Base-by-base conservation (phyloP, 192 early-diverging fungal genomes). In the Podila minutissima region DNA sequence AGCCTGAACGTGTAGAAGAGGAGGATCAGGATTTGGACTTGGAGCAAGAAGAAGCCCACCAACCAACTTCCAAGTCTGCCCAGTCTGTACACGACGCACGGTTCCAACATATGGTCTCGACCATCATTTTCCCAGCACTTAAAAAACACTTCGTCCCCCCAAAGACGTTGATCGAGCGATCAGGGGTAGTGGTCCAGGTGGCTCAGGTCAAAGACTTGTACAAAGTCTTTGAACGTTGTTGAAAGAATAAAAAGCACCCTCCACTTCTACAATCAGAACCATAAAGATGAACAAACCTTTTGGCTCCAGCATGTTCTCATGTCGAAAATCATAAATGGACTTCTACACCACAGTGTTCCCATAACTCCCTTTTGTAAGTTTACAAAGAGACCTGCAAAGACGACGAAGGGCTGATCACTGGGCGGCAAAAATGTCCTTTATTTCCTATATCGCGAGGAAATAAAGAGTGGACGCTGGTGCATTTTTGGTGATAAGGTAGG, bases 161-260 rank as follows among this genome's bases (percentile, higher is more conserved):
- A 15, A 83, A 84, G 38, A 66, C 68, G 32, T 74, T 96, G 59
- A 85, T 88, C 20, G 87, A 90, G 64, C 83, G 85, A 68, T 82
- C 86, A 31, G 87, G 91, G 8, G 75, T 82, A 37, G 76, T 97
- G 19, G 83, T 95, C 5, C 91, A 95, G 71, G 82, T 99, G 20
- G 94, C 93, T 3, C 90, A 94, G 72, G 86, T 97, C 64, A 90
- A 92, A 26, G 96, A 98, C 71, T 85, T 99, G 31, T 99, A 99
- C 83, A 94, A 91, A 31, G 93, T 98, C 46, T 99, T 99, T 90
- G 97, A 99, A 73, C 85, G 97, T n/a, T 99, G 97, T 82, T 98
- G 86, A 84, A n/a, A 12, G 4, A 38, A 58, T 58, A 26, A 53
- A 57, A 58, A 37, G 9, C 35, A 37, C 4, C 3, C 33, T 35